A percentile compares a stretch with the other conserved stretches of the same genome.
These are phyloP conservation scores for Paecilomyces sp. DNA, from an alignment of 2,329 filamentous ascomycete genomes.

Conservation along the genomic window DNA sequence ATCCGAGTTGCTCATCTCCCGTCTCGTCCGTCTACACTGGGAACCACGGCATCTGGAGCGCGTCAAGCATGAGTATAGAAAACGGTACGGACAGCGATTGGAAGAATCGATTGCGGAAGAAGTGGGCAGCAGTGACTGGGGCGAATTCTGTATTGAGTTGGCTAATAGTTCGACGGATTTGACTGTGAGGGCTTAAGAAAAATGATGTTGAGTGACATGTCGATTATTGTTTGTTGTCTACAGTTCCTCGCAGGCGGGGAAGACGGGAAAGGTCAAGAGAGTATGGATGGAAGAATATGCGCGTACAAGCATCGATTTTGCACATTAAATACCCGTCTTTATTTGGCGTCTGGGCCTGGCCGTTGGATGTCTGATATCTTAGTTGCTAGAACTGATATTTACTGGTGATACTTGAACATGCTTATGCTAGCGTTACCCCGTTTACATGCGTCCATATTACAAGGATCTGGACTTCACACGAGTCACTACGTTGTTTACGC, in stretches of 20 bases:
- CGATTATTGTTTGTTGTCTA: too few species aligned
- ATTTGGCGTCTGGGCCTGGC: background rate
- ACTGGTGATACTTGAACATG: background rate
- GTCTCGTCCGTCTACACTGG: slow-evolving; percentile 88
- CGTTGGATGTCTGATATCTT: background rate
- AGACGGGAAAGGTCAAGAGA: background rate
- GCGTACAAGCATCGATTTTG: background rate
- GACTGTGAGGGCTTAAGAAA: background rate
- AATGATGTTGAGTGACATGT: background rate
- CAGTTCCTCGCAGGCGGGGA: background rate
- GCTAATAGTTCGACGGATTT: slow-evolving; percentile 23
- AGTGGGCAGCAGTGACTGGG: slow-evolving; percentile 58
- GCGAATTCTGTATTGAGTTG: slow-evolving; percentile 66
- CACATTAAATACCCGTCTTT: background rate
- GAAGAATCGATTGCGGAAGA: slow-evolving; percentile 72
- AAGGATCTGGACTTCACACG: too few species aligned
- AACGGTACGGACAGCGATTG: slow-evolving; percentile 67
- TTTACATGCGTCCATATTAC: too few species aligned
- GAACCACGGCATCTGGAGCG: slow-evolving; percentile 72
- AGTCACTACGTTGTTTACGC: background rate
- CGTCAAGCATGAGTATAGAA: slow-evolving; percentile 72
- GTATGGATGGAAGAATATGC: background rate
- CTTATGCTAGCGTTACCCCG: background rate
- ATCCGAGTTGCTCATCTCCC: slow-evolving; percentile 78
- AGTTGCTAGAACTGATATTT: background rate